Evolutionary conservation across 164 flowering plant species (phyloP).

Genomic region (Liquidambar formosana): DNA sequence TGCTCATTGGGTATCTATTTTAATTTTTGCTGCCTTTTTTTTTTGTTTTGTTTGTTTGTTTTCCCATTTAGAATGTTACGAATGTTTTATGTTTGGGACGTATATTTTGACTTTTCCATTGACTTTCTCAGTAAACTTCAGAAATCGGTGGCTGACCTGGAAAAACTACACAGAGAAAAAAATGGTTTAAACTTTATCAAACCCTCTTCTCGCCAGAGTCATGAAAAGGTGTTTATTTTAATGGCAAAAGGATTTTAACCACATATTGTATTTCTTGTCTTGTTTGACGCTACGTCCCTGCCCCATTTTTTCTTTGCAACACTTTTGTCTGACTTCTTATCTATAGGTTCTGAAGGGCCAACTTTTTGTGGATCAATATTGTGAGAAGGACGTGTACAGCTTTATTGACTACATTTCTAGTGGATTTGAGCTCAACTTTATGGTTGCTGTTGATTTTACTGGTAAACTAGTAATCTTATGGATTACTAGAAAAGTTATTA

Average conservation of each 20-base stretch:
- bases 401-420: slow-evolving; percentile 88
- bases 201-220: slow-evolving; percentile 35
- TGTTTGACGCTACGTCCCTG: background rate
- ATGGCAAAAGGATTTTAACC: background rate
- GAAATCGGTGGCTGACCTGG: slow-evolving; percentile 66
- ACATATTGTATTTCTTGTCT: background rate
- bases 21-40: background rate
- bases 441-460: slow-evolving; percentile 97
- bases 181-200: slow-evolving; percentile 51
- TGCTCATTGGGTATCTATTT: slow-evolving; percentile 70
- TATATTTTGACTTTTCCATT: background rate
- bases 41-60: slow-evolving; percentile 1
- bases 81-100: background rate
- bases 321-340: background rate
- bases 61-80: too few species aligned
- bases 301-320: background rate
- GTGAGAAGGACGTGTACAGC: slow-evolving; percentile 62
- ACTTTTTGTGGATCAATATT: slow-evolving; percentile 68
- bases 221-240: slow-evolving; percentile 52
- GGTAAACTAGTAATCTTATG: slow-evolving; percentile 37
- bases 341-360: slow-evolving; percentile 70
- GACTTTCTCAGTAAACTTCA: slow-evolving; percentile 59
- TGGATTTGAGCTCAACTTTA: slow-evolving; percentile 90
- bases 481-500: background rate
- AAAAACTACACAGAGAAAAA: slow-evolving; percentile 51